These are phyloP conservation scores for Benincasa hispida DNA, from an alignment of 306 rosid genomes.

Conservation along the genomic window DNA sequence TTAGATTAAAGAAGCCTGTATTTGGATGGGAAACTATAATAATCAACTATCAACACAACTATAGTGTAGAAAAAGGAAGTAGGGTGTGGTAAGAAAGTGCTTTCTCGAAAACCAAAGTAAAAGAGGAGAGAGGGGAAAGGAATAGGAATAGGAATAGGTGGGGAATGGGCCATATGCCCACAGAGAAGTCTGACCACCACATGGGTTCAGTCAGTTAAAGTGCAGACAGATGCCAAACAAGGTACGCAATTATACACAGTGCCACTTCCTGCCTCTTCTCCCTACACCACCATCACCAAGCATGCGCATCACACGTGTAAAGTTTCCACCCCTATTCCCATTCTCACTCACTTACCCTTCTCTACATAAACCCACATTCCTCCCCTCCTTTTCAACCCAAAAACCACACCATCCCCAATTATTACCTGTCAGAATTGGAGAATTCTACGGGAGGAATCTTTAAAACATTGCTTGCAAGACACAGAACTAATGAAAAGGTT, in stretches of 20 bases:
- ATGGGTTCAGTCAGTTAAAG: constrained; percentile 68
- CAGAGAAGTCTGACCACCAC: constrained; percentile 40
- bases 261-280: neutral
- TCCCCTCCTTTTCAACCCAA: neutral
- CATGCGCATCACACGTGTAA: constrained; percentile 10
- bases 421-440: neutral
- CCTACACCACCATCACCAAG: neutral
- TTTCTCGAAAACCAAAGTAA: constrained; percentile 64
- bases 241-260: constrained; percentile 6
- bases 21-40: no score
- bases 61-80: neutral
- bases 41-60: no score
- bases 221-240: constrained; percentile 7
- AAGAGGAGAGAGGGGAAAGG: constrained; percentile 7
- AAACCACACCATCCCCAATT: neutral
- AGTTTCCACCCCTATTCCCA: neutral
- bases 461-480: neutral
- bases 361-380: neutral
- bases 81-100: constrained; percentile 18
- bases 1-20: no score
- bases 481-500: neutral
- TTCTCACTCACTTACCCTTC: neutral
- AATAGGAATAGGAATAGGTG: constrained; percentile 2
- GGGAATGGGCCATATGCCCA: constrained; percentile 32
- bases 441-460: neutral